Base-by-base conservation (phyloP, 495 filamentous ascomycete species). In the Astrothelium subdiscretum region DNA sequence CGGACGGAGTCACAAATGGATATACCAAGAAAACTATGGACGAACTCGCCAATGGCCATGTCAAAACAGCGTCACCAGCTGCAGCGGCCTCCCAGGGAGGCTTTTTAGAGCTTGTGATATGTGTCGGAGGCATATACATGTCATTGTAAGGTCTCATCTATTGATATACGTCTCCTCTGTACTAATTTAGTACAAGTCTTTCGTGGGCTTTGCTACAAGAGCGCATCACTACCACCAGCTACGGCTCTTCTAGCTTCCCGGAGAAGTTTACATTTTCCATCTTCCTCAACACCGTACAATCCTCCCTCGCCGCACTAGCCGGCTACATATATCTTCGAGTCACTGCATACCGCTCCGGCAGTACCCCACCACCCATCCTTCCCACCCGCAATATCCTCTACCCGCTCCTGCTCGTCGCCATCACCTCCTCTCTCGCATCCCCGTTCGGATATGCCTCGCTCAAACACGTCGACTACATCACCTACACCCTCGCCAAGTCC, bases 181-280 rank as follows among this genome's bases (percentile, higher is more conserved):
- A 22, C 32, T 71, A n/a, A 40, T 20, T 22, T 20, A 32, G 48
- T 29, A 48, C n/a, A 61, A 97, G 94, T 74, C 80, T 98, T 1
- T 88, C 91, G 54, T 98, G 94, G 94, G 94, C 88, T 48, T 83
- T 96, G 66, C 85, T 98, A 60, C 94, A 98, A 81, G 94, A 98
- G 73, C 90, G 92, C 61, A 92, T 98, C 69, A 97, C 92, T 10
- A 97, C 95, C 2, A 96, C 91, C n/a, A 79, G 83, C 31, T 96
- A 97, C 75, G 88, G 87, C 69, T 72, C 80, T 11, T 69, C 75
- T 13, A 70, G 72, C 38, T 68, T 78, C 5, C 80, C 82, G 38
- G 80, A 86, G 67, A 82, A 87, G 64, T 98, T 96, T 81, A 90
- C 87, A 59, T 95, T 89, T 76, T 86, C 95, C 62, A 83, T 98